A percentile compares a stretch with the other conserved stretches of the same genome.
These are phyloP conservation scores for Schizophyllum amplum DNA, from an alignment of 1,284 basidiomycete species.

Conservation along the genomic window DNA sequence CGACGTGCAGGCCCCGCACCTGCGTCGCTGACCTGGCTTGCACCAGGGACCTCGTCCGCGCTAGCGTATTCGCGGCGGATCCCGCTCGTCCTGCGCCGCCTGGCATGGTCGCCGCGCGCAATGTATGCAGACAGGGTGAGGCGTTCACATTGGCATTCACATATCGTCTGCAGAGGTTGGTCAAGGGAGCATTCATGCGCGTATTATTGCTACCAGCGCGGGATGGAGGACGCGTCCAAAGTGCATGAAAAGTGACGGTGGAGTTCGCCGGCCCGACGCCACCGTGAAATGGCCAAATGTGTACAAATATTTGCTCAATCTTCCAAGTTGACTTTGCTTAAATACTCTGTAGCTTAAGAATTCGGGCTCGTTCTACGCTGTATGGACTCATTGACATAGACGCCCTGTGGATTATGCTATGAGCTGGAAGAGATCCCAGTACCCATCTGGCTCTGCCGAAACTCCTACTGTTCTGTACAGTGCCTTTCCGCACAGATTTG, in stretches of 20 bases:
- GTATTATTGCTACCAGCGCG: neutral
- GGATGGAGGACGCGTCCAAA: neutral
- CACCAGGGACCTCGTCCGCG: too few relatives aligned
- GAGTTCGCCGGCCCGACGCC: neutral
- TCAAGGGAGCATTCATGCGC: neutral
- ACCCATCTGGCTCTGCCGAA: too few relatives aligned
- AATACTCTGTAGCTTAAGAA: too few relatives aligned
- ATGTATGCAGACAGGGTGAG: neutral
- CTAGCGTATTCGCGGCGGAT: too few relatives aligned
- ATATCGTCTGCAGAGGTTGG: neutral
- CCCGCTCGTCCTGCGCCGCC: neutral
- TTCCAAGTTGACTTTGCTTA: too few relatives aligned
- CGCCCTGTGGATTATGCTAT: too few relatives aligned
- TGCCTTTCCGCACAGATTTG: too few relatives aligned
- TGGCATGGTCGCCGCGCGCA: neutral
- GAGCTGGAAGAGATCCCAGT: too few relatives aligned
- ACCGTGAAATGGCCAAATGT: neutral
- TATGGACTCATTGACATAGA: too few relatives aligned
- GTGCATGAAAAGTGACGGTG: neutral
- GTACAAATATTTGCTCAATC: neutral
- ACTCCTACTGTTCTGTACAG: too few relatives aligned
- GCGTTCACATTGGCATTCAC: neutral
- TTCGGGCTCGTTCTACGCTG: too few relatives aligned
- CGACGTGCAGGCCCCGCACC: neutral
- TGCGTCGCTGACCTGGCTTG: too few relatives aligned